Percentiles rank a stretch among this genome's conserved stretches.
These are phyloP conservation scores for Arbutus unedo DNA, from an alignment of 148 eudicot genomes.

Conservation along the genomic window DNA sequence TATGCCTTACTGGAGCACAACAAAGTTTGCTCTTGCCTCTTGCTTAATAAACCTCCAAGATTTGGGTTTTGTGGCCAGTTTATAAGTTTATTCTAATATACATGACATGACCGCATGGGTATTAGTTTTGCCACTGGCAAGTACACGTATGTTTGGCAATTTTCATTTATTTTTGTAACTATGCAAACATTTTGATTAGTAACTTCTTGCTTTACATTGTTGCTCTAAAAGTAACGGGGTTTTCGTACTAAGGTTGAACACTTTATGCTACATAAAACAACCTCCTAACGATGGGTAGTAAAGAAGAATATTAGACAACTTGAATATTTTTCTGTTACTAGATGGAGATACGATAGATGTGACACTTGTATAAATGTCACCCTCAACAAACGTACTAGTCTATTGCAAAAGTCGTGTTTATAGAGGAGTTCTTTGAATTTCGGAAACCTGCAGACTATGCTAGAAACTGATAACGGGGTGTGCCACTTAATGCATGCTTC, in stretches of 20 bases:
- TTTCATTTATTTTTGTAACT: background rate
- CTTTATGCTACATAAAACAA: background rate
- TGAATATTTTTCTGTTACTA: background rate
- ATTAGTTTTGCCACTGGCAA: background rate
- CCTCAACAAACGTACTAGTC: background rate
- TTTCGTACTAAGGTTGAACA: background rate
- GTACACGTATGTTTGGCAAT: background rate
- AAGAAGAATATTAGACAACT: background rate
- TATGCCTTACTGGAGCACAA: background rate
- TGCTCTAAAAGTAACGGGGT: background rate
- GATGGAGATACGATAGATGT: background rate
- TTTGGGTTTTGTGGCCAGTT: background rate
- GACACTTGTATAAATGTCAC: background rate
- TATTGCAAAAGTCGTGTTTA: background rate
- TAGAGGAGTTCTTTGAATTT: background rate
- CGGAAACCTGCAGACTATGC: background rate
- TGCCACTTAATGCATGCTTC: background rate
- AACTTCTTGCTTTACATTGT: background rate
- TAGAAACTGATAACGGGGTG: background rate
- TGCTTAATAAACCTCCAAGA: background rate
- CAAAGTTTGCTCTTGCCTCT: background rate
- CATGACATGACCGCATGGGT: background rate
- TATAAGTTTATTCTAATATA: background rate
- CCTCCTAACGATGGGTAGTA: background rate
- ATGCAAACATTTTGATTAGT: background rate